Evolutionary conservation across 805 yeast genomes (phyloP).

Genomic region (Sugiyamaella qingdaonensis): DNA sequence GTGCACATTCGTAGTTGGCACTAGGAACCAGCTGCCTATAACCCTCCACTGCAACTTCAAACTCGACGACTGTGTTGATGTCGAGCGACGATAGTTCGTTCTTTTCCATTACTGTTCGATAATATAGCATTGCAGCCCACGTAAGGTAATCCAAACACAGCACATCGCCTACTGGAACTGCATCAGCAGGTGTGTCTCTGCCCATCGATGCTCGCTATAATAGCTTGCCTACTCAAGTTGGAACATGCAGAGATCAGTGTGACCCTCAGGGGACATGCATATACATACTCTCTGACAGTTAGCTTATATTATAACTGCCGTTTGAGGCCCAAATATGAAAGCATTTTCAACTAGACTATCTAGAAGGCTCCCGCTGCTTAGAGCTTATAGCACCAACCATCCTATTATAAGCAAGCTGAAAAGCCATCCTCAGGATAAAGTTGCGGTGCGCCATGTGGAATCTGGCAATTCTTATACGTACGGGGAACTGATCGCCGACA

Average conservation of each 20-base stretch:
- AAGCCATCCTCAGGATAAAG: conserved; percentile 24
- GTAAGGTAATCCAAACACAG: background rate
- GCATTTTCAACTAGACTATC: too few species aligned
- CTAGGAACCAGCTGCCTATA: background rate
- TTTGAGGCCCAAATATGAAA: too few species aligned
- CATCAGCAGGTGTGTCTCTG: too few species aligned
- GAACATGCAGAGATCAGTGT: too few species aligned
- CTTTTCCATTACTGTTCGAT: too few species aligned
- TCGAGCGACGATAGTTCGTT: too few species aligned
- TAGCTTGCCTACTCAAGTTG: too few species aligned
- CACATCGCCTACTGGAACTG: background rate
- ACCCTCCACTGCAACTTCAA: background rate
- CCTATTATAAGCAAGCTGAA: conserved; percentile 21
- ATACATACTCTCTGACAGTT: too few species aligned
- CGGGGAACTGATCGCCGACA: conserved; percentile 27
- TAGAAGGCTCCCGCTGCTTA: too few species aligned
- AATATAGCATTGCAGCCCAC: background rate
- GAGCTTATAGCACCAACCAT: conserved; percentile 7
- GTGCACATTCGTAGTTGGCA: background rate
- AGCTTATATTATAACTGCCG: too few species aligned
- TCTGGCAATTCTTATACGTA: conserved; percentile 30
- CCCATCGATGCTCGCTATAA: too few species aligned
- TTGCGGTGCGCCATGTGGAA: conserved; percentile 30
- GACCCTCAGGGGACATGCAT: too few species aligned
- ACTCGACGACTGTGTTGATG: background rate